These are phyloP conservation scores for Hippophae gyantsensis DNA, from an alignment of 306 rosid genomes.

Conservation along the genomic window DNA sequence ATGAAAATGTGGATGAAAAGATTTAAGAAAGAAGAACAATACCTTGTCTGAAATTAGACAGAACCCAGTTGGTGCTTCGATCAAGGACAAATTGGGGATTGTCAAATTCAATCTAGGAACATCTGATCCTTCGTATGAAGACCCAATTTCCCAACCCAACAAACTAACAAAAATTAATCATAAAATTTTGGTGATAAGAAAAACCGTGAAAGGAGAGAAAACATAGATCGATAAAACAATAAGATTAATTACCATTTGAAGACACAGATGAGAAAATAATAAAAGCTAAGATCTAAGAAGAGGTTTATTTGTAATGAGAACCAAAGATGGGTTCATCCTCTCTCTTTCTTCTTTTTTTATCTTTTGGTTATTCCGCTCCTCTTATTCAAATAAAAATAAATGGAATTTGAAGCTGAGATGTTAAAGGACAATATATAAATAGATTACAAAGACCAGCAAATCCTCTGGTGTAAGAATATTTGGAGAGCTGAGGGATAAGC, in stretches of 20 bases:
- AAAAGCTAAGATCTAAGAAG: slow-evolving; percentile 46
- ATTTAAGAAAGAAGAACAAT: slow-evolving; percentile 24
- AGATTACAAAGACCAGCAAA: slow-evolving; percentile 51
- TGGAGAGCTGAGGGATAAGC: slow-evolving; percentile 23
- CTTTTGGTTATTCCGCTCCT: slow-evolving; percentile 68
- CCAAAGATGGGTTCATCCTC: slow-evolving; percentile 72
- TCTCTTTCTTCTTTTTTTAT: slow-evolving; percentile 40
- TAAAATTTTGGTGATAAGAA: slow-evolving; percentile 16
- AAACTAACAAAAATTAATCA: slow-evolving; percentile 19
- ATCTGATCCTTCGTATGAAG: slow-evolving; percentile 44
- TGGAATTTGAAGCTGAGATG: slow-evolving; percentile 48
- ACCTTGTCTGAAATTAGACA: slow-evolving; percentile 48
- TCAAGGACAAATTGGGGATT: slow-evolving; percentile 38
- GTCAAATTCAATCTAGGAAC: slow-evolving; percentile 47
- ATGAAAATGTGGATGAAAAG: slow-evolving; percentile 46
- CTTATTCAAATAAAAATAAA: slow-evolving; percentile 62
- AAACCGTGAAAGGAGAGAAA: slow-evolving; percentile 24
- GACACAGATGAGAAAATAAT: slow-evolving; percentile 39
- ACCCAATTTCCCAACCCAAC: slow-evolving; percentile 28
- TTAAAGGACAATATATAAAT: slow-evolving; percentile 32
- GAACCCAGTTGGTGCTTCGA: slow-evolving; percentile 53
- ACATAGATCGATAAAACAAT: slow-evolving; percentile 15
- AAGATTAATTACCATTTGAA: slow-evolving; percentile 40
- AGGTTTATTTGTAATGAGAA: slow-evolving; percentile 54
- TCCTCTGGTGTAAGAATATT: slow-evolving; percentile 77